Conservation (phyloP, 2,329 filamentous ascomycete species). For the Polytolypa hystricis region DNA sequence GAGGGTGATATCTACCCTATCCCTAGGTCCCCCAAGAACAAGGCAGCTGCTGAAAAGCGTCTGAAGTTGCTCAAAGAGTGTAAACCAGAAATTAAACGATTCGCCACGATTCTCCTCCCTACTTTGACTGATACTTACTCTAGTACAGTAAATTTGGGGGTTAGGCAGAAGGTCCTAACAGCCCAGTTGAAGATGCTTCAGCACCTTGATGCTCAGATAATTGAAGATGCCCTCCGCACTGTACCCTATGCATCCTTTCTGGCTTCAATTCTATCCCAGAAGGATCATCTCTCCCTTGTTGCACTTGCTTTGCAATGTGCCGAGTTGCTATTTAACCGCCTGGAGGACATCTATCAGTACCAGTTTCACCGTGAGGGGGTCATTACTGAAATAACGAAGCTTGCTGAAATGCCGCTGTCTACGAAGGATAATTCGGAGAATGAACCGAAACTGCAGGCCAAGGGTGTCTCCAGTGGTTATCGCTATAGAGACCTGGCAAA, state of each 20-base stretch:
- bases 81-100: slow-evolving; percentile 76
- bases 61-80: slow-evolving; percentile 73
- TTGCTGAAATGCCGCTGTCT: slow-evolving; percentile 44
- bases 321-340: slow-evolving; percentile 70
- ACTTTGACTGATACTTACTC: slow-evolving; percentile 95
- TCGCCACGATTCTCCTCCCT: slow-evolving; percentile 84
- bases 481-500: no score
- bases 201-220: slow-evolving; percentile 74
- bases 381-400: slow-evolving; percentile 75
- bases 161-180: slow-evolving; percentile 86
- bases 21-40: slow-evolving; percentile 25
- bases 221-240: slow-evolving; percentile 72
- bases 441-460: slow-evolving; percentile 7
- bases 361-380: slow-evolving; percentile 97
- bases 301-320: slow-evolving; percentile 80
- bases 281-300: slow-evolving; percentile 81
- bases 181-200: slow-evolving; percentile 98
- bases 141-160: slow-evolving; percentile 89
- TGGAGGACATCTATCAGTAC: slow-evolving; percentile 83
- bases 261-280: slow-evolving; percentile 87
- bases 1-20: slow-evolving; percentile 31
- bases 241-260: slow-evolving; percentile 94
- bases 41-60: slow-evolving; percentile 61
- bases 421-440: slow-evolving; percentile 12
- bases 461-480: slow-evolving; percentile 16